phyloP scores from a whole-genome alignment of 768 basidiomycete genomes.

The Hygrocybe punicea region DNA sequence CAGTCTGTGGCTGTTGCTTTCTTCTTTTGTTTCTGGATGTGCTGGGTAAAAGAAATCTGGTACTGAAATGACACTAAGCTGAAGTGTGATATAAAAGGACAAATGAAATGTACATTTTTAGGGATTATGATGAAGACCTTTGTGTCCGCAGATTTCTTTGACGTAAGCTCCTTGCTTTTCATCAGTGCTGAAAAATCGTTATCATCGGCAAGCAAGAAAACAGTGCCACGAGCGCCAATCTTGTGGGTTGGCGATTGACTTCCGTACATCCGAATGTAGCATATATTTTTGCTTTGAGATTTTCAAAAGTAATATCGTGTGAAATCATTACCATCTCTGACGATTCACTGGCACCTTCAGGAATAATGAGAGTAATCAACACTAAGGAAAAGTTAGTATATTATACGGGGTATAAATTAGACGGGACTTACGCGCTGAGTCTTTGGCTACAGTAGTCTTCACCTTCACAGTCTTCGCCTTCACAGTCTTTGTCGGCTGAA shows the following conservation, averaged over 20 bases:
- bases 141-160: background rate
- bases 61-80: no score
- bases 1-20: no score
- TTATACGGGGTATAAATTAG: background rate
- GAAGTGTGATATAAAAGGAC: background rate
- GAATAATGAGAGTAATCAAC: background rate
- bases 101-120: background rate
- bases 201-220: no score
- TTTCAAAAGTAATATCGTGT: background rate
- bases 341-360: no score
- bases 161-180: no score
- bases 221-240: no score
- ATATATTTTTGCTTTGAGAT: background rate
- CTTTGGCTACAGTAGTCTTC: background rate
- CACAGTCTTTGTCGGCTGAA: no score
- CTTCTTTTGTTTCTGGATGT: no score
- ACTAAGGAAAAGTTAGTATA: background rate
- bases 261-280: background rate
- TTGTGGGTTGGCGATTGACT: background rate
- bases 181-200: no score
- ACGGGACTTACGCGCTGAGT: background rate
- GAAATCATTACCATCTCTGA: no score
- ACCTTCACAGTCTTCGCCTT: no score
- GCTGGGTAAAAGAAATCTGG: no score
- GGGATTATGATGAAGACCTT: background rate